Conservation (phyloP, 768 basidiomycete species). For the Butyriboletus loyo region DNA sequence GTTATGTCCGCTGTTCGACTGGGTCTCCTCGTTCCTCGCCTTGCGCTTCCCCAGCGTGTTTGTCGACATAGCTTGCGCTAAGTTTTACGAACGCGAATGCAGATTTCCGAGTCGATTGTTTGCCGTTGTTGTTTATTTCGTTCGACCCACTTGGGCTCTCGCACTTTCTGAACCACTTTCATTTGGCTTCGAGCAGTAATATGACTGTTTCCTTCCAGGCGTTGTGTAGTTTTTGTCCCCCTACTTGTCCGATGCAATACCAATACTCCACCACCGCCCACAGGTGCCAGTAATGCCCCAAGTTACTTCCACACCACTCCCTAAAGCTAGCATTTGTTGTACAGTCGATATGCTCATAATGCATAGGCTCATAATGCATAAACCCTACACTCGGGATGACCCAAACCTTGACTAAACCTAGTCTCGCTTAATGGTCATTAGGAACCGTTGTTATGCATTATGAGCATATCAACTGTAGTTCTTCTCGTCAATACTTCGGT, state of each 20-base stretch:
- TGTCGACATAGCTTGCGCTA: constrained; percentile 1
- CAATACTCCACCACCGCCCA: background rate
- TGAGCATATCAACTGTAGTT: too few species aligned
- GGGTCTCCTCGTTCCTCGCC: constrained; percentile 16
- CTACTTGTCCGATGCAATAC: background rate
- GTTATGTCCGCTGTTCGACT: background rate
- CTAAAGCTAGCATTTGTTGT: too few species aligned
- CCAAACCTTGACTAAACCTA: too few species aligned
- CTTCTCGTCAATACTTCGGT: too few species aligned
- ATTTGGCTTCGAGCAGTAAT: background rate
- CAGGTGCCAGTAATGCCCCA: background rate
- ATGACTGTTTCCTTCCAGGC: background rate
- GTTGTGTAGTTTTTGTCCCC: background rate
- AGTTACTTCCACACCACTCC: too few species aligned
- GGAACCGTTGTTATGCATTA: too few species aligned
- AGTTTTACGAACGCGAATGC: background rate
- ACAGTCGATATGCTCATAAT: too few species aligned
- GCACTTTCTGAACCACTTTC: background rate
- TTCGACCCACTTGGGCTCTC: too few species aligned
- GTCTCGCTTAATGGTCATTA: too few species aligned
- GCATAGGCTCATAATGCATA: too few species aligned
- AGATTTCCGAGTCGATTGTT: constrained; percentile 1
- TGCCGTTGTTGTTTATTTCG: constrained; percentile 1
- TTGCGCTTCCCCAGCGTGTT: constrained; percentile 29
- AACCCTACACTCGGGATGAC: too few species aligned